These are phyloP conservation scores for Chaetothyriales sp. DNA, from an alignment of 2,329 filamentous ascomycete genomes.

Conservation along the genomic window DNA sequence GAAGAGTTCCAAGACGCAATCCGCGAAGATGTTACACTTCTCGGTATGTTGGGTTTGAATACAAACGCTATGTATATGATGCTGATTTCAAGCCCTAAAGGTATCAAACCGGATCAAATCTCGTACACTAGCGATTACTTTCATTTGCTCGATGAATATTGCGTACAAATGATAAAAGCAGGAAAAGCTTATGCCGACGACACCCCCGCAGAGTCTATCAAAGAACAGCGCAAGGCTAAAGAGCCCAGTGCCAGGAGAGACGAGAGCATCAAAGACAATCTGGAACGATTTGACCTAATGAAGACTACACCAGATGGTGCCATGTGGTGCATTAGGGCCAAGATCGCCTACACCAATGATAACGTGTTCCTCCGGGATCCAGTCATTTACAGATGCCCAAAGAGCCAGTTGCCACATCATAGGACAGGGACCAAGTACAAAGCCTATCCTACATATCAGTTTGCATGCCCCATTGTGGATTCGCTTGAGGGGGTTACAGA, in stretches of 20 bases:
- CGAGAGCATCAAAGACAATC: conserved; percentile 63
- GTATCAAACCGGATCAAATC: conserved; percentile 68
- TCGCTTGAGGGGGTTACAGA: conserved; percentile 51
- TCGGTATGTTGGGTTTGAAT: conserved; percentile 40
- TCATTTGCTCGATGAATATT: conserved; percentile 75
- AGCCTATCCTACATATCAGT: conserved; percentile 55
- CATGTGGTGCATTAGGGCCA: conserved; percentile 97
- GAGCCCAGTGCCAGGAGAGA: conserved; percentile 72
- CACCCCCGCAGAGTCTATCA: conserved; percentile 80
- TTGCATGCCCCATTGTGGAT: conserved; percentile 52
- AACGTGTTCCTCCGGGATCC: conserved; percentile 96
- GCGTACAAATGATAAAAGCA: conserved; percentile 68
- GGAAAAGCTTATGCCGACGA: conserved; percentile 91
- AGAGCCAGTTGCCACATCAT: conserved; percentile 49
- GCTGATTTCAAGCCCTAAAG: too few species aligned
- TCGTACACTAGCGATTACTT: conserved; percentile 96
- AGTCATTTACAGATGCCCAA: conserved; percentile 78
- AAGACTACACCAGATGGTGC: conserved; percentile 45
- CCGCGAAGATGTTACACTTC: conserved; percentile 74
- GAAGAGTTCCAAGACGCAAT: conserved; percentile 92
- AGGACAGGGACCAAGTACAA: conserved; percentile 51
- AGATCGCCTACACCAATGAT: conserved; percentile 78
- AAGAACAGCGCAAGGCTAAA: conserved; percentile 68
- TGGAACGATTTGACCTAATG: conserved; percentile 45
- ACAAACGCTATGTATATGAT: too few species aligned